Evolutionary conservation across 2,329 filamentous ascomycete species (phyloP), one percentile per base, ranked within the genome.

Genomic region (Claviceps fusiformis): DNA sequence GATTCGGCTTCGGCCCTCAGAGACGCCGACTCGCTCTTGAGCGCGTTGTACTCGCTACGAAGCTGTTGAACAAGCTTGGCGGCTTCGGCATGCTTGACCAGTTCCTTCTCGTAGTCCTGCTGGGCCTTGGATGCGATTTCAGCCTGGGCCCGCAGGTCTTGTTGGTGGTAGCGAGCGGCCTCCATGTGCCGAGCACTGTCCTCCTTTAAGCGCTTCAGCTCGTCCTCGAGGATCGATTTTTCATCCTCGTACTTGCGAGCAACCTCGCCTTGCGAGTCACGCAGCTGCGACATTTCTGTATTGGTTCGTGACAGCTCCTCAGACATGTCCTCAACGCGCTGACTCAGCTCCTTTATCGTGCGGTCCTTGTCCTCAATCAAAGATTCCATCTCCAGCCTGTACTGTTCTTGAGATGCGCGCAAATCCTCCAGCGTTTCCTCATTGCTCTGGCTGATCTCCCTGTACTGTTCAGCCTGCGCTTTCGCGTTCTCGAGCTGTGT

Each of bases 81-180:
- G n/a, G 92, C 93, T 61, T 96, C 89, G 1, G 91, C 92, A 70
- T 98, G 93, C 73, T 93, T 96, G 63, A 95, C 81, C 11, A 98
- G 78, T 68, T 98, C 93, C 59, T 85, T 85, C 68, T 98, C 95
- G 66, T 98, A 98, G 62, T 93, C 91, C 65, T 95, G 86, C 67
- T 98, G 93, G 3, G 93, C 90, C 68, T 89, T 87, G 54, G 89
- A 85, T 2, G 93, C 90, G 64, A 98, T 97, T 48, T 95, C 87
- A 33, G 92, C 91, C 69, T 98, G 93, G 0, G 89, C 85, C 58
- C 93, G 91, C 46, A 97, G 81, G 63, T 97, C 91, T 63, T 95
- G 87, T 66, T 95, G 89, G 65, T 95, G 87, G 65, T 87, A 89
- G 60, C 88, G 84, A 37, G 89, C 84, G 52, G 90, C 85, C 58